Evolutionary conservation across 768 basidiomycete species (phyloP).

Genomic region (Lactifluus volemus): DNA sequence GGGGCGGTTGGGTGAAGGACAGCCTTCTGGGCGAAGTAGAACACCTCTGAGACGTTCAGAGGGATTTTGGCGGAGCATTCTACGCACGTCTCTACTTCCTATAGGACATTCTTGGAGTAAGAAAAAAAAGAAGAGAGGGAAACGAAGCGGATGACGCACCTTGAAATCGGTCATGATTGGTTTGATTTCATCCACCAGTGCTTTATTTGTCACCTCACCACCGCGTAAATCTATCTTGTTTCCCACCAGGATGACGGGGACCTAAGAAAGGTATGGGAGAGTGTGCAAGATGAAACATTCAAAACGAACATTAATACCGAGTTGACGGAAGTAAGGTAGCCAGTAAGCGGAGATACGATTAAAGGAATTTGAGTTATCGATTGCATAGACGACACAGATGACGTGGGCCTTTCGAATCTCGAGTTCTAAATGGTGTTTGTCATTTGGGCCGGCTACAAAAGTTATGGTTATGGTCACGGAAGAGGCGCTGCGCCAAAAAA

Average conservation of each 20-base stretch:
- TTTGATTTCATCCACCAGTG: slow-evolving; percentile 86
- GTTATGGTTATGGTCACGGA: not conserved
- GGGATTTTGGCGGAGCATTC: slow-evolving; percentile 92
- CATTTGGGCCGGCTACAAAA: slow-evolving; percentile 67
- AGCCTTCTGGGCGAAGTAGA: slow-evolving; percentile 98
- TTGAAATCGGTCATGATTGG: slow-evolving; percentile 99
- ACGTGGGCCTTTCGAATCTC: slow-evolving; percentile 98
- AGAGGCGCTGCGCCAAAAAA: slow-evolving; percentile 14
- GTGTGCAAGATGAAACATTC: not conserved
- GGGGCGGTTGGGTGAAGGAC: slow-evolving; percentile 96
- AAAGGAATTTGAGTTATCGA: slow-evolving; percentile 94
- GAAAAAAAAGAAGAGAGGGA: not conserved
- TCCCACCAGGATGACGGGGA: slow-evolving; percentile 93
- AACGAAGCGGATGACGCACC: slow-evolving; percentile 34
- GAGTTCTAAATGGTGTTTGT: slow-evolving; percentile 81
- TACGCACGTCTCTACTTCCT: slow-evolving; percentile 99
- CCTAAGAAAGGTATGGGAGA: slow-evolving; percentile 34
- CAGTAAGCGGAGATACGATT: slow-evolving; percentile 97
- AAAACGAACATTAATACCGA: slow-evolving; percentile 82
- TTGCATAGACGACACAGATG: slow-evolving; percentile 94
- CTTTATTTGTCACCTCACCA: slow-evolving; percentile 89
- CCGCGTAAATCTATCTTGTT: slow-evolving; percentile 97
- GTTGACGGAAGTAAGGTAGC: slow-evolving; percentile 89
- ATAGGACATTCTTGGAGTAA: slow-evolving; percentile 1
- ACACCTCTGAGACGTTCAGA: slow-evolving; percentile 91